Base-by-base conservation (phyloP, 2,329 filamentous ascomycete species). In the Microdochium paspali region DNA sequence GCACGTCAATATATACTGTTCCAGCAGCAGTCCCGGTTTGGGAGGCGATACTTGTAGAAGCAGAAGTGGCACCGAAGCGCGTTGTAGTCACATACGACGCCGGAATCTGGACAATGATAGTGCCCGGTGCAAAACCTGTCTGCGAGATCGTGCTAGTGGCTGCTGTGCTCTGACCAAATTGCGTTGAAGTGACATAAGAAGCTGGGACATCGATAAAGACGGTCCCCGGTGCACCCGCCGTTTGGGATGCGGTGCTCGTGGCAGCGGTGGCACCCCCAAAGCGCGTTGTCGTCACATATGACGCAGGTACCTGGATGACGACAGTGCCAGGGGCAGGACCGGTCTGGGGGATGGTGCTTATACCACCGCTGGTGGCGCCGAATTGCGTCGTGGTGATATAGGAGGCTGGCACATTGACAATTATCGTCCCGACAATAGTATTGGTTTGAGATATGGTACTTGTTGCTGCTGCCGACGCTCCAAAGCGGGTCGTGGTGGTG, bases 71-170 rank as follows among this genome's bases (percentile, higher is more conserved):
- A 3, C 35, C 35, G 12, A 40, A 40, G 15, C 18, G 10, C 18
- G 35, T 40, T 5, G 35, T 21, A 4, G 35, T 40, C 15, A 40
- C 35, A 40, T 40, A 40, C 15, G 35, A 40, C 20, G 35, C 35
- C 18, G 18, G 35, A 3, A 21, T 6, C 7, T 40, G 15, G 15
- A 40, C 35, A 21, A 40, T 20, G 35, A 40, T 12, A 20, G 35
- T 40, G 6, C 35, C 35, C 3, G 35, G 35, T 5, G 35, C 35
- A 7, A 20, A 21, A 21, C 18, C 35, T 4, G 12, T 40, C 12
- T 40, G 47, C 3, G 44, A 32, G 7, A 46, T 24, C 6, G 44
- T 46, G 44, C n/a, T 46, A 15, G 28, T 46, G 18, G 35, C 35
- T 20, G 35, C 35, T 6, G 35, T 18, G 18, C 4, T 21, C 18